Conservation (phyloP, 2,329 filamentous ascomycete genomes). For the Paracoccidioides lutzii region DNA sequence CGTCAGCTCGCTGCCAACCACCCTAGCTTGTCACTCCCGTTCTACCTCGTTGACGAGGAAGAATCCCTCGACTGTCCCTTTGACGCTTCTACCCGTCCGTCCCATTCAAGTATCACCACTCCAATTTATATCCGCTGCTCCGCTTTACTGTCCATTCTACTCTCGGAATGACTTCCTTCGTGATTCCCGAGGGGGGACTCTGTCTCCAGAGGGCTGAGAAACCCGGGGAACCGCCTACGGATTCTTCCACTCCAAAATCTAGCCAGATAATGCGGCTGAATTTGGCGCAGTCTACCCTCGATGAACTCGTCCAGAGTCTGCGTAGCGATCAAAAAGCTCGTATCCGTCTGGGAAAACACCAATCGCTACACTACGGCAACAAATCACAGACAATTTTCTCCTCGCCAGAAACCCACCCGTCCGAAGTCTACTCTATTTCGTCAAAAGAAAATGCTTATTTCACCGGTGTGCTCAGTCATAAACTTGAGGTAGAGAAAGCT, state of each 20-base stretch:
- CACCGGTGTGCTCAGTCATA: conserved; percentile 45
- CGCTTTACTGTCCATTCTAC: not conserved
- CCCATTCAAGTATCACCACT: conserved; percentile 16
- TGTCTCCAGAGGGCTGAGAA: conserved; percentile 25
- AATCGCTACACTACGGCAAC: conserved; percentile 45
- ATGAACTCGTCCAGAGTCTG: conserved; percentile 34
- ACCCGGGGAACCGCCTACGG: conserved; percentile 15
- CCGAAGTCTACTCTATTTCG: conserved; percentile 44
- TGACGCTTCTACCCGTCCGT: not conserved
- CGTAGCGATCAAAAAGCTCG: conserved; percentile 31
- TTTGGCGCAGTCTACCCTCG: conserved; percentile 31
- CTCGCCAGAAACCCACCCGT: conserved; percentile 40
- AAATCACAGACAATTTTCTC: conserved; percentile 44
- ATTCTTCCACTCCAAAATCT: conserved; percentile 19
- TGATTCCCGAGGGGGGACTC: conserved; percentile 28
- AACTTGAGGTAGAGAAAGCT: conserved; percentile 42
- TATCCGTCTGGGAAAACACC: conserved; percentile 36
- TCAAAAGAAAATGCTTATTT: conserved; percentile 41
- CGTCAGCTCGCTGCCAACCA: not conserved
- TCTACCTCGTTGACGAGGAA: conserved; percentile 1
- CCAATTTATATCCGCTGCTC: conserved; percentile 13
- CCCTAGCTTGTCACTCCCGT: not conserved
- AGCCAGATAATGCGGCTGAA: conserved; percentile 36
- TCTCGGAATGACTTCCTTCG: conserved; percentile 23
- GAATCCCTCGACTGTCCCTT: conserved; percentile 4